Conservation (phyloP, 2,329 filamentous ascomycete species). For the Hypocrella siamensis region DNA sequence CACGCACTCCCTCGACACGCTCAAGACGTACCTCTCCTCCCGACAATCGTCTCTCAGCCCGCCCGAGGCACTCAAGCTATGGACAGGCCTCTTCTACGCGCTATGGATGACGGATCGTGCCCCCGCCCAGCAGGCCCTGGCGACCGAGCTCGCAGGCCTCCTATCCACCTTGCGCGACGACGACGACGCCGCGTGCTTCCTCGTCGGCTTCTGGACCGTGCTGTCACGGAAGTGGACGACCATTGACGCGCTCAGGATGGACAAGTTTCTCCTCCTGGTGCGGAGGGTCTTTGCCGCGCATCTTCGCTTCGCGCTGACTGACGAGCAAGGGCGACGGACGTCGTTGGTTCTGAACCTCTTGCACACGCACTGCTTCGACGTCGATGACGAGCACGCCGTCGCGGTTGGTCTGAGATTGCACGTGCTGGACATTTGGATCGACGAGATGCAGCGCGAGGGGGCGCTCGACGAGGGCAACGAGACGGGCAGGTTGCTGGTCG, state of each 20-base stretch:
- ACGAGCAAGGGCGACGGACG: slow-evolving; percentile 18
- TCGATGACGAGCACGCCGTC: no score
- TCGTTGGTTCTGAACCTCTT: slow-evolving; percentile 13
- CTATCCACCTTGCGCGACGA: slow-evolving; percentile 34
- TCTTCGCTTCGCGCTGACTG: slow-evolving; percentile 30
- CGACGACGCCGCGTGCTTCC: slow-evolving; percentile 28
- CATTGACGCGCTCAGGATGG: slow-evolving; percentile 64
- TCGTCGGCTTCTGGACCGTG: slow-evolving; percentile 56
- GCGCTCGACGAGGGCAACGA: slow-evolving; percentile 21
- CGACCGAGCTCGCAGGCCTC: slow-evolving; percentile 59
- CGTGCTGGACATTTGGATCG: slow-evolving; percentile 78
- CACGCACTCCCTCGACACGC: slow-evolving; percentile 59
- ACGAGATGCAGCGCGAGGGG: slow-evolving; percentile 65
- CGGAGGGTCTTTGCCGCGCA: slow-evolving; percentile 62
- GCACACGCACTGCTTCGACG: slow-evolving; percentile 16
- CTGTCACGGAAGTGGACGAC: slow-evolving; percentile 56
- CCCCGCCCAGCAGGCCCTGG: slow-evolving; percentile 71
- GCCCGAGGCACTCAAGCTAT: slow-evolving; percentile 72
- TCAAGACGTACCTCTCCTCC: slow-evolving; percentile 61
- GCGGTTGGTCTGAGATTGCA: slow-evolving; percentile 79
- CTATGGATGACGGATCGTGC: slow-evolving; percentile 91
- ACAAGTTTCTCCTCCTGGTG: slow-evolving; percentile 84
- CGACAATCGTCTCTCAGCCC: slow-evolving; percentile 34
- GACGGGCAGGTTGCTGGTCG: slow-evolving; percentile 7
- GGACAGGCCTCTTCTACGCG: slow-evolving; percentile 89